These are phyloP conservation scores for Fusarium decemcellulare DNA, from an alignment of 2,329 filamentous ascomycete species.

Conservation along the genomic window DNA sequence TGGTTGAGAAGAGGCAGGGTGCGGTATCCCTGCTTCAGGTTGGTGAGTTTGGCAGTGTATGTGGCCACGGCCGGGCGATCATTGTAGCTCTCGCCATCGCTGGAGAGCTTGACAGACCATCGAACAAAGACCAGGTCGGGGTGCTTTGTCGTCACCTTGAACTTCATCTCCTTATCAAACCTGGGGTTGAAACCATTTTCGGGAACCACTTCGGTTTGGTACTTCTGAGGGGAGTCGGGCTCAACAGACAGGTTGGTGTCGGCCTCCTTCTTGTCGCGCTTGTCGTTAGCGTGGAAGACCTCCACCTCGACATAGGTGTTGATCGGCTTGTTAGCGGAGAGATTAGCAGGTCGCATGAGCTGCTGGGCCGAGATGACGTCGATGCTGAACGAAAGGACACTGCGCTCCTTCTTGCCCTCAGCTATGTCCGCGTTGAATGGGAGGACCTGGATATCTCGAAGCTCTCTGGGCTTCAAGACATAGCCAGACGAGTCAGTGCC, in stretches of 20 bases:
- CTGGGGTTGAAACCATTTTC: conserved; percentile 95
- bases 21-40: conserved; percentile 91
- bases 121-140: conserved; percentile 94
- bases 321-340: conserved; percentile 80
- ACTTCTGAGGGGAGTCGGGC: conserved; percentile 76
- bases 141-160: conserved; percentile 92
- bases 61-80: conserved; percentile 78
- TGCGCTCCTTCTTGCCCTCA: conserved; percentile 80
- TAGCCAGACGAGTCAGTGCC: conserved; percentile 91
- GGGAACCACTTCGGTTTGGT: conserved; percentile 83
- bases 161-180: conserved; percentile 84
- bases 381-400: conserved; percentile 87
- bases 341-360: conserved; percentile 84
- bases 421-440: conserved; percentile 65
- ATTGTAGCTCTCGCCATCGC: conserved; percentile 79
- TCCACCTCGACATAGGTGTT: conserved; percentile 97
- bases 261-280: conserved; percentile 87
- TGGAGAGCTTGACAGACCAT: conserved; percentile 91
- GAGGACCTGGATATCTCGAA: conserved; percentile 78
- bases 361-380: conserved; percentile 95
- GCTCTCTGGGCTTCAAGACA: conserved; percentile 90
- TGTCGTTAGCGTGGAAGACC: conserved; percentile 94
- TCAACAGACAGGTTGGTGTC: conserved; percentile 66
- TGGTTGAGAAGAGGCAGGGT: conserved; percentile 91
- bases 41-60: conserved; percentile 93